Evolutionary conservation across 352 stramenopile genomes (phyloP).

Genomic region (Pythium myriotylum): DNA sequence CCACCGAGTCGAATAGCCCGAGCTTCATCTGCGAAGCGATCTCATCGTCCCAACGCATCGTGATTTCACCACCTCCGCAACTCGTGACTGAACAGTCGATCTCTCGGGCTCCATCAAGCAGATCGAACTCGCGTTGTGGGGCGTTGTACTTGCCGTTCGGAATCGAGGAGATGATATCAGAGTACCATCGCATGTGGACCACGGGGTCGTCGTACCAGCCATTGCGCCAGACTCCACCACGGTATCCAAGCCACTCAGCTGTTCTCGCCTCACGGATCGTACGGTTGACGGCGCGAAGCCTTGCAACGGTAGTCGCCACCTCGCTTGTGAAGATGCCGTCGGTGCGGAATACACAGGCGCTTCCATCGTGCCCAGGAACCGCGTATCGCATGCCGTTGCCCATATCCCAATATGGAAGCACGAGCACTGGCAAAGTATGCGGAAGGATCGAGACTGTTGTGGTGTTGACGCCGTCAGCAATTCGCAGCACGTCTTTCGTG

Average conservation of each 20-base stretch:
- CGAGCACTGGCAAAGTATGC: slow-evolving; percentile 23
- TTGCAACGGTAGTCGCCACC: not conserved
- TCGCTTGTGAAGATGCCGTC: slow-evolving; percentile 8
- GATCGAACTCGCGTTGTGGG: slow-evolving; percentile 24
- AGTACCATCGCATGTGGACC: slow-evolving; percentile 16
- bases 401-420: slow-evolving; percentile 33
- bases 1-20: not conserved
- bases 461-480: slow-evolving; percentile 19
- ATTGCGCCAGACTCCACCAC: slow-evolving; percentile 32
- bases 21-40: not conserved
- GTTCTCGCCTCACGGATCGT: slow-evolving; percentile 19
- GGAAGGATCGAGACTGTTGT: not conserved
- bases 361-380: slow-evolving; percentile 23
- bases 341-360: slow-evolving; percentile 24
- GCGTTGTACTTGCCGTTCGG: slow-evolving; percentile 1
- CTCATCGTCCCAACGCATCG: slow-evolving; percentile 20
- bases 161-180: slow-evolving; percentile 23
- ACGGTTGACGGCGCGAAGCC: slow-evolving; percentile 6
- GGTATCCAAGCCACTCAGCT: slow-evolving; percentile 11
- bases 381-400: not conserved
- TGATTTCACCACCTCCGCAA: not conserved
- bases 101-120: not conserved
- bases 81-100: not conserved
- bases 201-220: slow-evolving; percentile 27
- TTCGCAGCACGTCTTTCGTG: slow-evolving; percentile 13